phyloP scores from a whole-genome alignment of 2,329 filamentous ascomycete genomes.

The Chaetomium globosum region DNA sequence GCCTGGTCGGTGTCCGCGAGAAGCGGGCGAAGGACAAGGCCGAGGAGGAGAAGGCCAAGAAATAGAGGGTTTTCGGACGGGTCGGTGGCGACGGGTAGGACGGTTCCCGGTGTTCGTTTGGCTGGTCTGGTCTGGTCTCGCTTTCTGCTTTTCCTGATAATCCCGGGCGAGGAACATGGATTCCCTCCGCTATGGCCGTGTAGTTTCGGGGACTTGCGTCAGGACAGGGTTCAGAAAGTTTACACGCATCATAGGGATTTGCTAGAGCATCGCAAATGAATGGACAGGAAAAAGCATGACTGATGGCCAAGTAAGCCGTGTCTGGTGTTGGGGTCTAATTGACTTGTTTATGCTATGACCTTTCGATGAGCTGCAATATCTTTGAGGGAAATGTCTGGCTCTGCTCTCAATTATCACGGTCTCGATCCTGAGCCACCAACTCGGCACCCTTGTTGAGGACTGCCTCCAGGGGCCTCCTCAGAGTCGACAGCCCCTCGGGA shows the following conservation, averaged over 20 bases:
- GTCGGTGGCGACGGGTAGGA: conserved; percentile 33
- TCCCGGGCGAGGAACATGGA: conserved; percentile 35
- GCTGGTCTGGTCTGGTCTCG: conserved; percentile 40
- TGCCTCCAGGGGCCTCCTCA: conserved; percentile 49
- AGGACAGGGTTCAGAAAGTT: conserved; percentile 35
- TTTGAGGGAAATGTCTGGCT: neutral
- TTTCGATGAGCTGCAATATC: neutral
- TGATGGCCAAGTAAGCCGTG: conserved; percentile 28
- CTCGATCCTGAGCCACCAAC: conserved; percentile 43
- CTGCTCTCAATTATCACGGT: neutral
- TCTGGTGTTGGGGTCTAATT: conserved; percentile 27
- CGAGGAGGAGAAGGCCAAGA: conserved; percentile 82
- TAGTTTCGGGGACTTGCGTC: conserved; percentile 35
- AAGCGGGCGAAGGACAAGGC: conserved; percentile 90
- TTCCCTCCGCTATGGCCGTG: conserved; percentile 34
- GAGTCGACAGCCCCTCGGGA: conserved; percentile 45
- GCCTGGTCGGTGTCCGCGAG: conserved; percentile 80
- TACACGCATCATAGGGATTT: conserved; percentile 40
- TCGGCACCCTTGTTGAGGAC: conserved; percentile 56
- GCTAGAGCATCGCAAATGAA: conserved; percentile 40
- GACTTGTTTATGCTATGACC: conserved; percentile 16
- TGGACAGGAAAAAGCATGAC: conserved; percentile 40
- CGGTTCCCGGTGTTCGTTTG: conserved; percentile 39
- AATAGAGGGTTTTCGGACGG: conserved; percentile 59
- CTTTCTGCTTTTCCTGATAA: conserved; percentile 39